Evolutionary conservation across 208 protist species (phyloP).

Genomic region (Leishmania turanica): DNA sequence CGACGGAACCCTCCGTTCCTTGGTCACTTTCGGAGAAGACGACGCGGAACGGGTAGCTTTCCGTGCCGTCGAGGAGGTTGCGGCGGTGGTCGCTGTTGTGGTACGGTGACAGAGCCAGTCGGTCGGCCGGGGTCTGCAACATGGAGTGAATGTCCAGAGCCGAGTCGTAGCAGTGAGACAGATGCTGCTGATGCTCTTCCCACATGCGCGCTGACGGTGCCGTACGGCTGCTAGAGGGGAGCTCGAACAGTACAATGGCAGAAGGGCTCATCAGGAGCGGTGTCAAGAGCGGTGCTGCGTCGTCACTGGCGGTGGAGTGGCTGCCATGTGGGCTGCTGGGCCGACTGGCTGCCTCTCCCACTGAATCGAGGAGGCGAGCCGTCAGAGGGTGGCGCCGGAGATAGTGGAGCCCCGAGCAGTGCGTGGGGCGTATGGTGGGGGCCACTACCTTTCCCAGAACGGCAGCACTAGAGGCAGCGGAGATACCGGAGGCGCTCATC

Average conservation of each 20-base stretch:
- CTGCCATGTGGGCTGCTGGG: not conserved
- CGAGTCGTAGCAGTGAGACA: conserved; percentile 2
- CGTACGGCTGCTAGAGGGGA: conserved; percentile 25
- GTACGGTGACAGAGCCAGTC: not conserved
- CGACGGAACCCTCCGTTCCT: not conserved
- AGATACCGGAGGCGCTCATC: not conserved
- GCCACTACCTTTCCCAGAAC: not conserved
- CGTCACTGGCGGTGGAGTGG: not conserved
- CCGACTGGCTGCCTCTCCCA: not conserved
- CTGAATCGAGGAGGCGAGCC: conserved; percentile 13
- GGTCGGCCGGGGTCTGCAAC: conserved; percentile 6
- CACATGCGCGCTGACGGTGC: conserved; percentile 27
- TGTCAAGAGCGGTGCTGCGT: not conserved
- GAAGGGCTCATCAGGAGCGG: conserved; percentile 9
- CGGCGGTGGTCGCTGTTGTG: not conserved
- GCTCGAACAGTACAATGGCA: conserved; percentile 25
- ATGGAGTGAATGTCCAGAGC: conserved; percentile 1
- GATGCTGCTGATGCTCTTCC: conserved; percentile 30
- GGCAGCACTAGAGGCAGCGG: not conserved
- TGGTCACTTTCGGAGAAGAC: conserved; percentile 5
- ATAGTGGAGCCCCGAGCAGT: conserved; percentile 43
- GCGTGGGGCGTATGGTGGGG: not conserved
- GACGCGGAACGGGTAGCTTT: not conserved
- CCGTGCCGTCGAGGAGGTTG: not conserved
- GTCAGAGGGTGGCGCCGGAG: conserved; percentile 47